Conservation (phyloP, 129 eudicot genomes). For the Pseudognaphalium luteoalbum region DNA sequence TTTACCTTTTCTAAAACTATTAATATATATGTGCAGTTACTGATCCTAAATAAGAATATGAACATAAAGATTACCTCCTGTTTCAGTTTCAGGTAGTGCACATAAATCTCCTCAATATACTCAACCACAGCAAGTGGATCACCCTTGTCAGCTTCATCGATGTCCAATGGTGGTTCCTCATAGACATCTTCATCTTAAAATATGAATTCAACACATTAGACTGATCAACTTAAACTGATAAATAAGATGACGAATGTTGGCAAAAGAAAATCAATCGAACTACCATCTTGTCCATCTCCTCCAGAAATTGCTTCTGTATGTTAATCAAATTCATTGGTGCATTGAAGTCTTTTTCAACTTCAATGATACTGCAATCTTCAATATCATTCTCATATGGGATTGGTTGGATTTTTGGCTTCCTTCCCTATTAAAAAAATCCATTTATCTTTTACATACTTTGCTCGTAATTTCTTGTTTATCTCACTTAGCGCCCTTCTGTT, state of each 20-base stretch:
- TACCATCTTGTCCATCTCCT: conserved; percentile 82
- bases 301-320: conserved; percentile 87
- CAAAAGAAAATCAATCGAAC: neutral
- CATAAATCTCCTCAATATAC: conserved; percentile 63
- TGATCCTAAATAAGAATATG: neutral
- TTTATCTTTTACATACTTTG: no score
- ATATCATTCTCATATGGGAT: conserved; percentile 24
- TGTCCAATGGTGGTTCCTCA: conserved; percentile 55
- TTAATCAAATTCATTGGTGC: conserved; percentile 81
- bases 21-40: neutral
- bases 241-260: neutral
- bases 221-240: neutral
- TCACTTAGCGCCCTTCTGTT: no score
- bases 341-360: conserved; percentile 52
- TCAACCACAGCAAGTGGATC: conserved; percentile 66
- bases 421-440: conserved; percentile 36
- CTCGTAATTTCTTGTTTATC: no score
- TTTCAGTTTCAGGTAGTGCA: conserved; percentile 49
- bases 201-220: neutral
- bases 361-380: conserved; percentile 47
- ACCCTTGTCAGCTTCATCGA: conserved; percentile 52
- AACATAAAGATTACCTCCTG: conserved; percentile 42
- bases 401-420: conserved; percentile 34
- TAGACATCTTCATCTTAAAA: conserved; percentile 66
- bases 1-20: conserved; percentile 1